phyloP scores from a whole-genome alignment of 225 moss, liverwort and hornwort genomes.

The Physcomitrellopsis africana region DNA sequence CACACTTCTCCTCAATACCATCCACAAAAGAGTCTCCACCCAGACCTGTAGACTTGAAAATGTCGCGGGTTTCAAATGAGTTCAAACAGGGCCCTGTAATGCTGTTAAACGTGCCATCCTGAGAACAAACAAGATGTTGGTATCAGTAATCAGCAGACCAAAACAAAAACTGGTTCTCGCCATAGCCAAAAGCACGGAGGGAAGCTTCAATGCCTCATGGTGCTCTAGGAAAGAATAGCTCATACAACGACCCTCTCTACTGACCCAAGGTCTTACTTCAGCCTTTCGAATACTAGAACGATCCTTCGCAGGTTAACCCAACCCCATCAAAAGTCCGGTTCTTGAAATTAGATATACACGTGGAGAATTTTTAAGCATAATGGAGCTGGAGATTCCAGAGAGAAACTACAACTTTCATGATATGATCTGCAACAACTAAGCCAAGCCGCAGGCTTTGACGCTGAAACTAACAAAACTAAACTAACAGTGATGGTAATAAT shows the following conservation, averaged over 20 bases:
- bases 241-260: background rate
- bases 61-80: conserved; percentile 46
- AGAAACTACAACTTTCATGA: background rate
- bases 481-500: background rate
- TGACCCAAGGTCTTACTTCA: background rate
- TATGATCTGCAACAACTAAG: background rate
- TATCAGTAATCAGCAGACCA: background rate
- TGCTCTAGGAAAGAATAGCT: background rate
- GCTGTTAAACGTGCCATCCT: conserved; percentile 65
- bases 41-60: conserved; percentile 45
- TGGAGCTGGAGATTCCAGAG: conserved; percentile 15
- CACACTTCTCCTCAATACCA: conserved; percentile 48
- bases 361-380: background rate
- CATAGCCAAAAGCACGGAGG: background rate
- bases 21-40: conserved; percentile 45
- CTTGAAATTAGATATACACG: background rate
- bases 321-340: background rate
- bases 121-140: background rate
- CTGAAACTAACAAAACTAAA: background rate
- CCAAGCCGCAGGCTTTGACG: background rate
- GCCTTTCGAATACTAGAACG: conserved; percentile 4
- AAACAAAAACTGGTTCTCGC: background rate
- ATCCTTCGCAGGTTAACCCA: background rate
- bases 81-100: conserved; percentile 60
- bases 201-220: conserved; percentile 1